phyloP scores from a whole-genome alignment of 129 eudicot species.

The Dittrichia graveolens region DNA sequence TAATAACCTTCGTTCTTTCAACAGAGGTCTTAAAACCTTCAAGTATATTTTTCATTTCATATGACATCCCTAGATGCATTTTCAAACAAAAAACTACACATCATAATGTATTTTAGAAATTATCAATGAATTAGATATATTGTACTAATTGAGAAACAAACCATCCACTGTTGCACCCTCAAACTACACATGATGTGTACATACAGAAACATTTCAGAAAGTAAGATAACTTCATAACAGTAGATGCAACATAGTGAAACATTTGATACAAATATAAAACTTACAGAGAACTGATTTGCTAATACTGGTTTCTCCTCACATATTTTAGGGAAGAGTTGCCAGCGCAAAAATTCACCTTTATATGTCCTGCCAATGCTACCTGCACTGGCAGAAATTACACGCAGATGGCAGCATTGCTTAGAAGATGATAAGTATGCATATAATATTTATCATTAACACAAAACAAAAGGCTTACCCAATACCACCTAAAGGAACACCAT shows the following conservation, averaged over 20 bases:
- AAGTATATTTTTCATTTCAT: too few relatives aligned
- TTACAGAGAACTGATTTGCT: slow-evolving; percentile 95
- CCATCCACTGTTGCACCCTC: slow-evolving; percentile 8
- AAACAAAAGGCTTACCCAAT: slow-evolving; percentile 62
- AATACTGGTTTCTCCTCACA: slow-evolving; percentile 94
- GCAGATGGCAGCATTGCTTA: slow-evolving; percentile 14
- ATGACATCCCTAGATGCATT: too few relatives aligned
- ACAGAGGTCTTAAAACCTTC: too few relatives aligned
- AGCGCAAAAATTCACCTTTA: slow-evolving; percentile 93
- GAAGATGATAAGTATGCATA: not conserved
- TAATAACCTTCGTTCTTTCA: too few relatives aligned
- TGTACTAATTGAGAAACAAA: not conserved
- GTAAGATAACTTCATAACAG: slow-evolving; percentile 4
- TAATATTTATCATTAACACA: not conserved
- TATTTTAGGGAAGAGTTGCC: slow-evolving; percentile 83
- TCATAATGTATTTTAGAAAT: not conserved
- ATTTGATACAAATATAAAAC: slow-evolving; percentile 31
- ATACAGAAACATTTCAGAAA: not conserved
- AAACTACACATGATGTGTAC: too few relatives aligned
- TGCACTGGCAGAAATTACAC: slow-evolving; percentile 73
- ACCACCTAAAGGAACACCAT: slow-evolving; percentile 95
- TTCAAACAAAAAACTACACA: too few relatives aligned
- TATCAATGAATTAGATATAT: not conserved
- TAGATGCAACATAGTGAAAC: not conserved
- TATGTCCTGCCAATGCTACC: slow-evolving; percentile 98